These are phyloP conservation scores for Skeletonema menzelii DNA, from an alignment of 108 stramenopile genomes.

Conservation along the genomic window DNA sequence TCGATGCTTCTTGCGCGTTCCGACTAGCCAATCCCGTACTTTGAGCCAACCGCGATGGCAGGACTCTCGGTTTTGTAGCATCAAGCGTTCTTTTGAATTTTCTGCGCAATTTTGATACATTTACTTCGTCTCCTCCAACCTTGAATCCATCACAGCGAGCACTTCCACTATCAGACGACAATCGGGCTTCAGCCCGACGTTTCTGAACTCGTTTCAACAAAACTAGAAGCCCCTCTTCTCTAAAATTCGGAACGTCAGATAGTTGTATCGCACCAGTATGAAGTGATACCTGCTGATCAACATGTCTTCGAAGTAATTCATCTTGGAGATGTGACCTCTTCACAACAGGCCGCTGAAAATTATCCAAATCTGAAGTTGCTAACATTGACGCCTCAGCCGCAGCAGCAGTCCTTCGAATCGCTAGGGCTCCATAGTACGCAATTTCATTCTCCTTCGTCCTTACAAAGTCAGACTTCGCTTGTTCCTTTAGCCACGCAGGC, in stretches of 20 bases:
- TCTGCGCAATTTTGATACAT: slow-evolving; percentile 43
- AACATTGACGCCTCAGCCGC: slow-evolving; percentile 71
- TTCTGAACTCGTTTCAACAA: slow-evolving; percentile 69
- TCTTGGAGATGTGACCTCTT: slow-evolving; percentile 59
- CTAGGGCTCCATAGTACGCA: slow-evolving; percentile 80
- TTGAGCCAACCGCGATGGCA: slow-evolving; percentile 55
- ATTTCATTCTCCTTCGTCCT: slow-evolving; percentile 84
- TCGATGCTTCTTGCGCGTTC: slow-evolving; percentile 42
- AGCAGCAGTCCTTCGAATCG: slow-evolving; percentile 63
- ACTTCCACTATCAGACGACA: slow-evolving; percentile 65
- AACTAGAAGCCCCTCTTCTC: slow-evolving; percentile 67
- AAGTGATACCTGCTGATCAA: slow-evolving; percentile 55
- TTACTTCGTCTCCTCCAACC: slow-evolving; percentile 59
- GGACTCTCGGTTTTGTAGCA: slow-evolving; percentile 52
- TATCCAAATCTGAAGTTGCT: slow-evolving; percentile 34
- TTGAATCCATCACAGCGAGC: slow-evolving; percentile 72
- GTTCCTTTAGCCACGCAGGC: slow-evolving; percentile 58
- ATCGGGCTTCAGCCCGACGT: slow-evolving; percentile 63
- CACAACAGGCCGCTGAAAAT: slow-evolving; percentile 50
- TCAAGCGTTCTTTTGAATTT: slow-evolving; percentile 38
- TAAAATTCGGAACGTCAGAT: slow-evolving; percentile 63
- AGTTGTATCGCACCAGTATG: slow-evolving; percentile 53
- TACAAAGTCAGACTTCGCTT: slow-evolving; percentile 62
- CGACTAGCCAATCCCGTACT: slow-evolving; percentile 72
- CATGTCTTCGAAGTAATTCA: slow-evolving; percentile 49